Conservation (phyloP, 2,329 filamentous ascomycete species). For the Pezicula rhizophila region DNA sequence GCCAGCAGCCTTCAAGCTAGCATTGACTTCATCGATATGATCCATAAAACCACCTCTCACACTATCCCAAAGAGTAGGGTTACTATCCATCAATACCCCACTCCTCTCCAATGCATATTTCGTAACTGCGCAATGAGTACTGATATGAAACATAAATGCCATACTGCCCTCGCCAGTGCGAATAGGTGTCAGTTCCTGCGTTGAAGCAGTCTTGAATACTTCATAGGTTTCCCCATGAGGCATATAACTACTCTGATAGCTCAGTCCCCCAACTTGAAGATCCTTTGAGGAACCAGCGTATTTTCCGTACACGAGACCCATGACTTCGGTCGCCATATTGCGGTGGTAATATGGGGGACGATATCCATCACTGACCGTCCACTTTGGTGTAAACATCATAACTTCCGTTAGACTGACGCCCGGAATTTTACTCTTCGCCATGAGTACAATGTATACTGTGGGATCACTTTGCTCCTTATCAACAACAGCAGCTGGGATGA, state of each 20-base stretch:
- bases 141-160: conserved; percentile 45
- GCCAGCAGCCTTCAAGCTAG: neutral
- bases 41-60: neutral
- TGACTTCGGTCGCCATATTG: conserved; percentile 42
- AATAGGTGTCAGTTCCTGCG: conserved; percentile 35
- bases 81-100: neutral
- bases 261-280: conserved; percentile 40
- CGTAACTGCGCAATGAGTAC: conserved; percentile 47
- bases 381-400: conserved; percentile 59
- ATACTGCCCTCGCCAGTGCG: conserved; percentile 38
- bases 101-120: conserved; percentile 37
- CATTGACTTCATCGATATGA: neutral
- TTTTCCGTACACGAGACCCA: conserved; percentile 34
- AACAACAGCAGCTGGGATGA: conserved; percentile 52
- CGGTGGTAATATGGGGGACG: conserved; percentile 51
- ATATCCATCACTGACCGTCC: conserved; percentile 55
- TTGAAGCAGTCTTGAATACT: conserved; percentile 41
- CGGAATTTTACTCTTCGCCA: conserved; percentile 45
- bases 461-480: conserved; percentile 61
- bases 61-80: neutral
- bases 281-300: conserved; percentile 35
- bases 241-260: conserved; percentile 34
- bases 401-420: conserved; percentile 55
- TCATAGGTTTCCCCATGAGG: conserved; percentile 44
- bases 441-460: conserved; percentile 58